Evolutionary conservation across 306 rosid genomes (phyloP).

Genomic region (Arachis hypogaea): DNA sequence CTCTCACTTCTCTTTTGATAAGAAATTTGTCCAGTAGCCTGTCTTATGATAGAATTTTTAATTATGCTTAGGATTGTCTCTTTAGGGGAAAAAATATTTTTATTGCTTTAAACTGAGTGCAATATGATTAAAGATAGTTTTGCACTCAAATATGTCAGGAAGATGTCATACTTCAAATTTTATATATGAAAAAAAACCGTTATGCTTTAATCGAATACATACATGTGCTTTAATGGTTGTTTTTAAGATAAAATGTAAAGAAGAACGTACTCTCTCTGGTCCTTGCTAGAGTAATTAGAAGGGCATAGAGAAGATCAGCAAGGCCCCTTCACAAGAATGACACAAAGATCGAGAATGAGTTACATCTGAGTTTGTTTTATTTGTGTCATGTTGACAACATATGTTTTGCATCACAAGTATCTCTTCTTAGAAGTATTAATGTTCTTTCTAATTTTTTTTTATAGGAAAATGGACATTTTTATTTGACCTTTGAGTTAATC

Average conservation of each 20-base stretch:
- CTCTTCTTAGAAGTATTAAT: constrained; percentile 22
- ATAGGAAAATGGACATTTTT: constrained; percentile 14
- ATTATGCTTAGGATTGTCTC: constrained; percentile 13
- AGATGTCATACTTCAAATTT: constrained; percentile 20
- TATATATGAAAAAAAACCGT: too few species aligned
- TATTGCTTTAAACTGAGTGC: constrained; percentile 28
- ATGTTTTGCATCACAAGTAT: constrained; percentile 28
- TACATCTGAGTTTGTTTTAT: constrained; percentile 11
- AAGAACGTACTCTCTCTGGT: too few species aligned
- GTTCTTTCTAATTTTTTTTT: constrained; percentile 28
- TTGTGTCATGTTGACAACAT: constrained; percentile 18
- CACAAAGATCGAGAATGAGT: constrained; percentile 16
- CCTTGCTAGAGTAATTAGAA: too few species aligned
- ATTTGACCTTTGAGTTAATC: constrained; percentile 33
- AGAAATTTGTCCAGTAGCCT: constrained; percentile 13
- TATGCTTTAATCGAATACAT: too few species aligned
- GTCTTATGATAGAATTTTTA: constrained; percentile 21
- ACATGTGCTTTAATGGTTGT: too few species aligned
- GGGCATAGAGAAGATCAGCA: too few species aligned
- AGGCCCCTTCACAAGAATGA: too few species aligned
- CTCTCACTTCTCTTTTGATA: constrained; percentile 3
- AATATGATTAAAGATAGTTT: constrained; percentile 1
- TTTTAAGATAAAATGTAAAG: too few species aligned
- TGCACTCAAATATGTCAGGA: neutral
- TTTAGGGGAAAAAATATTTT: constrained; percentile 25